Percentiles rank a stretch among this genome's conserved stretches.
These are phyloP conservation scores for Sporothrix protearum DNA, from an alignment of 2,329 filamentous ascomycete genomes.

Conservation along the genomic window DNA sequence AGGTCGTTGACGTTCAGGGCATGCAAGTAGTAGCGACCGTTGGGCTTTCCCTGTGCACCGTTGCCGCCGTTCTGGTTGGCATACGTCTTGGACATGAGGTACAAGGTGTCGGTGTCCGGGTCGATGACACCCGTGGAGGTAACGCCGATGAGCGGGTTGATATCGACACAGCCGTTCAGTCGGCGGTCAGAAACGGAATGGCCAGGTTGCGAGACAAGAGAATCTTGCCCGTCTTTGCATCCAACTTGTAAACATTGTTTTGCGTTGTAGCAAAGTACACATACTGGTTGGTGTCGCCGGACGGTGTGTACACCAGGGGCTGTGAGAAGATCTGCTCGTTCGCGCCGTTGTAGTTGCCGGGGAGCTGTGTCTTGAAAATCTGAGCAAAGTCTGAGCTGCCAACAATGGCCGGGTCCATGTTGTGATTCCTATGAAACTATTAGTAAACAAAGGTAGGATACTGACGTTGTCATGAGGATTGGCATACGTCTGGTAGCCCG, in stretches of 20 bases:
- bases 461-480: not conserved
- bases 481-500: slow-evolving; percentile 50
- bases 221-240: slow-evolving; percentile 46
- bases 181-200: slow-evolving; percentile 46
- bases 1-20: slow-evolving; percentile 46
- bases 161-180: slow-evolving; percentile 48
- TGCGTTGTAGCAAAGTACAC: slow-evolving; percentile 50
- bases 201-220: slow-evolving; percentile 41
- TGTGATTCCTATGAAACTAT: slow-evolving; percentile 47
- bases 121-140: slow-evolving; percentile 52
- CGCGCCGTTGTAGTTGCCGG: slow-evolving; percentile 49
- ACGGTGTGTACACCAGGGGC: slow-evolving; percentile 47
- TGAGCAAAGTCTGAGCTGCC: slow-evolving; percentile 53
- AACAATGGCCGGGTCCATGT: slow-evolving; percentile 59
- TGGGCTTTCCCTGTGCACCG: slow-evolving; percentile 39
- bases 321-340: slow-evolving; percentile 53
- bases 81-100: slow-evolving; percentile 50
- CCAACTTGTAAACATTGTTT: slow-evolving; percentile 49
- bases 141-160: slow-evolving; percentile 46
- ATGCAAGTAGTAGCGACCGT: slow-evolving; percentile 45
- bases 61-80: slow-evolving; percentile 35
- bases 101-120: slow-evolving; percentile 47
- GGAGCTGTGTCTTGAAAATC: slow-evolving; percentile 50
- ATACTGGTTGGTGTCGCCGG: slow-evolving; percentile 40
- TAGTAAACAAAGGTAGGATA: not conserved